These are phyloP conservation scores for Teunomyces kruisii DNA, from an alignment of 805 yeast species.

Conservation along the genomic window DNA sequence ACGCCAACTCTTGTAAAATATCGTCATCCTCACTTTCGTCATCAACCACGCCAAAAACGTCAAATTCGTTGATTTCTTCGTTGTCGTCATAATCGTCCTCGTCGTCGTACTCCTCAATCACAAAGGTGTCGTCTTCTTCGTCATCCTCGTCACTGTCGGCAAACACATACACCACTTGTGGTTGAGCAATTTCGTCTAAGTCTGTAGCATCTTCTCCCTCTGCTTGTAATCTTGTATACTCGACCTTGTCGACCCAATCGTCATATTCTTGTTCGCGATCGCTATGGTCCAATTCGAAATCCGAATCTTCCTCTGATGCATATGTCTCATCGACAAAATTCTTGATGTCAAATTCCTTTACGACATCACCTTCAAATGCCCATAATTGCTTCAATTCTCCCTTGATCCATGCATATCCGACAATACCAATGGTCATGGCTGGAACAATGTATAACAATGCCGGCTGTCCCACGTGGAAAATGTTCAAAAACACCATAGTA, in stretches of 20 bases:
- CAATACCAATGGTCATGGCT: slow-evolving; percentile 28
- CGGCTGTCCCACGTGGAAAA: slow-evolving; percentile 56
- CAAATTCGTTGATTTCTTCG: slow-evolving; percentile 8
- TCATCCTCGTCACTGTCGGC: slow-evolving; percentile 12
- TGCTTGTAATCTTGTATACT: slow-evolving; percentile 10
- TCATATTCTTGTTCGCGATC: slow-evolving; percentile 17
- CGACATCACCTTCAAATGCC: slow-evolving; percentile 23
- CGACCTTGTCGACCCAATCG: slow-evolving; percentile 20
- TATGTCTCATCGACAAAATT: slow-evolving; percentile 10
- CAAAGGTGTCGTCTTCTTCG: slow-evolving; percentile 17
- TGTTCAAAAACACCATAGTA: slow-evolving; percentile 42
- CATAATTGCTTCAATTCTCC: slow-evolving; percentile 45
- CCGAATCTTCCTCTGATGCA: slow-evolving; percentile 12
- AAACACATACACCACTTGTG: slow-evolving; percentile 4
- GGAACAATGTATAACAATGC: slow-evolving; percentile 68
- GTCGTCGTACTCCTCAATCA: slow-evolving; percentile 16
- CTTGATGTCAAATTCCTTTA: slow-evolving; percentile 14
- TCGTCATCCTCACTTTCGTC: slow-evolving; percentile 14
- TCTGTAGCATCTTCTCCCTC: slow-evolving; percentile 13
- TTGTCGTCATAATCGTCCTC: slow-evolving; percentile 11
- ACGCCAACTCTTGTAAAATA: slow-evolving; percentile 7
- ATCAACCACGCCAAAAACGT: slow-evolving; percentile 2
- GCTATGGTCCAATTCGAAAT: slow-evolving; percentile 10
- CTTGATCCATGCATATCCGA: slow-evolving; percentile 28
- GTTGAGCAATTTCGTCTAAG: slow-evolving; percentile 8